Evolutionary conservation across 176 grass and related monocot species (phyloP), one percentile per base, ranked within the genome.

Genomic region (Saccharum officinarum): DNA sequence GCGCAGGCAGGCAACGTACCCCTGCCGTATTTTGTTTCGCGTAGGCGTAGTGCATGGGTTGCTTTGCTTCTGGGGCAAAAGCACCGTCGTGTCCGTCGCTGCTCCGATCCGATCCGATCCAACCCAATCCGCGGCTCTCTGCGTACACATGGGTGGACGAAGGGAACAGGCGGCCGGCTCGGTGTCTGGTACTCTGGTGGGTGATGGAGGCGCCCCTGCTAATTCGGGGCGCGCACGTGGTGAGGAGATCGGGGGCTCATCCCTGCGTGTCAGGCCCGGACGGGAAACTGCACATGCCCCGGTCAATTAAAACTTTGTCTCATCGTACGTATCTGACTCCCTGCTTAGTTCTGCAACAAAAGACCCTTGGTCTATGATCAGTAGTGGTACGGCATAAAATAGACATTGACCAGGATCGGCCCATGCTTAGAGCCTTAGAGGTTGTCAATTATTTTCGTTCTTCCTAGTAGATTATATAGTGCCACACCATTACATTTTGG

Each of bases 171-270:
- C 40, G 22, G 69, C 37, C 70, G 10, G 38, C 0, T 0, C 67
- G n/a, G 37, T 45, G 77, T 79, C 64, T 64, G 77, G 76, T 37
- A 37, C 36, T 37, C 36, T 59, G 50, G 18, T 25, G 40, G 40
- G 25, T 10, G 77, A 66, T 33, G 77, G 60, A 44, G 34, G 16
- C 4, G 44, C 16, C 41, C 12, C 17, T 57, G 46, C 80, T 18
- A 57, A 20, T 59, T 71, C 66, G 67, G 76, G 80, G 80, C 47
- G 49, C 47, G 80, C 80, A 82, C 80, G 80, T 82, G 80, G 80
- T 71, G 80, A 59, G 49, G 14, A 50, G 34, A 3, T 8, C 45
- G 23, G 67, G 67, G 22, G n/a, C 47, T 80, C 77, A 8, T 80
- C 78, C 78, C 78, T 20, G 78, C 78, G 78, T 80, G 62, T 15